phyloP scores from a whole-genome alignment of 2,329 filamentous ascomycete species.

The Beauveria sp. region DNA sequence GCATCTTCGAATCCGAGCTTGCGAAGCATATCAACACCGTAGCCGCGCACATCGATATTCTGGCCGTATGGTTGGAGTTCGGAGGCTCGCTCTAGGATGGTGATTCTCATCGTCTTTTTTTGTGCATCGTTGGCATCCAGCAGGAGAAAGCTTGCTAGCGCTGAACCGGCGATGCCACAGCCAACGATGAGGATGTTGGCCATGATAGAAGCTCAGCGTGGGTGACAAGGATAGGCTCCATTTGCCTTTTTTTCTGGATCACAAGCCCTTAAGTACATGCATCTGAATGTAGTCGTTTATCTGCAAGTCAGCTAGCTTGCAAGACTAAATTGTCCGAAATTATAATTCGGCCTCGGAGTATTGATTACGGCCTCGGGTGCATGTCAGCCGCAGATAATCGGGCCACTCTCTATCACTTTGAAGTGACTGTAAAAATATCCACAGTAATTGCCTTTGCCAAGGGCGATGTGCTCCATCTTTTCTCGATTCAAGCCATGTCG shows the following conservation, averaged over 20 bases:
- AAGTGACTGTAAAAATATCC: too few species aligned
- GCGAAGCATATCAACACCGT: conserved; percentile 31
- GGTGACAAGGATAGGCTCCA: too few species aligned
- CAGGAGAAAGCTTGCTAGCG: conserved; percentile 33
- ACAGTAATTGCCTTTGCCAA: too few species aligned
- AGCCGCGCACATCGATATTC: conserved; percentile 38
- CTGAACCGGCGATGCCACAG: conserved; percentile 37
- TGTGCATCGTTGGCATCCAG: conserved; percentile 20
- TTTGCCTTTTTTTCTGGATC: neutral
- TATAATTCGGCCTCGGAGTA: neutral
- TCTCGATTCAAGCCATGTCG: too few species aligned
- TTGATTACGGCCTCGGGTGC: neutral
- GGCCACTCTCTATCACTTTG: too few species aligned
- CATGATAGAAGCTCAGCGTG: neutral
- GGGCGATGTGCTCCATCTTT: too few species aligned
- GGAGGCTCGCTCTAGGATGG: conserved; percentile 34
- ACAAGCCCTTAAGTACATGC: neutral
- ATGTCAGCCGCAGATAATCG: neutral
- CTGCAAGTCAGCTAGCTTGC: neutral
- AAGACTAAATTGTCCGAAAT: neutral
- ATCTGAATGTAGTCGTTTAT: neutral
- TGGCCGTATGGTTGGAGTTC: conserved; percentile 32
- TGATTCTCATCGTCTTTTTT: conserved; percentile 21
- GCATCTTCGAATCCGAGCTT: conserved; percentile 32
- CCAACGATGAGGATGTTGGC: conserved; percentile 38